Base-by-base conservation (phyloP, 805 yeast species). In the Yarrowia sp. region DNA sequence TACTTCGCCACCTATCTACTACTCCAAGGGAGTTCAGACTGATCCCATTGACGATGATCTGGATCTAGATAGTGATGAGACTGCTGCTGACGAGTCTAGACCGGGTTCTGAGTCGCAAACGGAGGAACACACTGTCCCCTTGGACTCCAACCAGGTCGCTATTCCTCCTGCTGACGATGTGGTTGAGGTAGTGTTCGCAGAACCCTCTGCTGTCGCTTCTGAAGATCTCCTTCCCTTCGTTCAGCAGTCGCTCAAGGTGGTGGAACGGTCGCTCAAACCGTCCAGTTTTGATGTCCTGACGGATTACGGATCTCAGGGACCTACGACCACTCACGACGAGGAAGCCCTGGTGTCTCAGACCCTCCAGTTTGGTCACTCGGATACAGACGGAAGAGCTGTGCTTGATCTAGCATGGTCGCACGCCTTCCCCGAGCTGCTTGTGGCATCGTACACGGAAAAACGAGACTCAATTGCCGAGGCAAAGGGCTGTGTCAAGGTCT, bases 391-490 rank as follows among this genome's bases (percentile, higher is more conserved):
- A n/a, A 72, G 79, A 11, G 73, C 79, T 1, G 72, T 81, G 8
- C 74, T 75, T 0, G 70, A 74, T 8, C 69, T 82, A 1, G 81
- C 78, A 26, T 76, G 81, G 77, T 79, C 83, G 2, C 72, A 77
- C 1, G 72, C 74, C 50, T 75, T 72, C 67, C 72, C 78, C 1
- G 82, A 81, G 52, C 75, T 81, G 8, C 68, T 79, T 8, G 79
- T 79, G 1, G 72, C 77, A 4, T 74, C 80, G 3, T 77, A 76
- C 63, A 71, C 79, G 1, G 74, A 70, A 26, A 72, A 59, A 14
- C 65, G 70, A 45, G 70, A 69, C 46, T 45, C 70, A 2, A 70
- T 74, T 5, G 63, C 72, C 2, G 68, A 70, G 12, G 75, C 77
- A 5, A 72, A 74, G 66, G 81, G 81, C 1, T 68, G 76, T 0